phyloP scores from a whole-genome alignment of 176 grass and related monocot species.

The Phragmites australis region DNA sequence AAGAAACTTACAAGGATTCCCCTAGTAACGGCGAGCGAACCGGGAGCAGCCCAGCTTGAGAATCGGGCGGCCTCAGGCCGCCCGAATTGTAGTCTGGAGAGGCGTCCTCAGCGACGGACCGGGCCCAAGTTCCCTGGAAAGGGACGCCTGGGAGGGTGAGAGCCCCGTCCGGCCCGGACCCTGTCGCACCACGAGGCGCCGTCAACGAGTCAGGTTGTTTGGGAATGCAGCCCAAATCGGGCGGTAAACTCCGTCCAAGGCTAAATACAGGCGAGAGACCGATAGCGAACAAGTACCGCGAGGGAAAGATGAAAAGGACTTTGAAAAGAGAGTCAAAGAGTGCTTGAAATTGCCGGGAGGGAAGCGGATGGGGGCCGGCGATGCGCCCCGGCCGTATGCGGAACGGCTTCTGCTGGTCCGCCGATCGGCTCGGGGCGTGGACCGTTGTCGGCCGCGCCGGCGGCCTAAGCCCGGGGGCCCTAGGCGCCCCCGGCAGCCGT shows the following conservation, averaged over 20 bases:
- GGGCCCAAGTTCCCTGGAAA: constrained; percentile 45
- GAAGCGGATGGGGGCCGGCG: constrained; percentile 58
- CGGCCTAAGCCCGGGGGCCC: too few relatives aligned
- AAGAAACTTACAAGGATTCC: constrained; percentile 33
- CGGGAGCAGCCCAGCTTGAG: neutral
- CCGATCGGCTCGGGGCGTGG: too few relatives aligned
- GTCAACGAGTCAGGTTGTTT: constrained; percentile 44
- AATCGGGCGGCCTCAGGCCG: too few relatives aligned
- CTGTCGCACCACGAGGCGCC: constrained; percentile 50
- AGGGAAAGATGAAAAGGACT: constrained; percentile 76
- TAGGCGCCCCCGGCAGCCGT: too few relatives aligned
- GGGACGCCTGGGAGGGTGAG: constrained; percentile 57
- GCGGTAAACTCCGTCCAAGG: constrained; percentile 55
- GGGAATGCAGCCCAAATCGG: constrained; percentile 47
- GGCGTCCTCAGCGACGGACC: neutral
- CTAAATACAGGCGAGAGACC: constrained; percentile 63
- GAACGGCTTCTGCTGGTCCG: too few relatives aligned
- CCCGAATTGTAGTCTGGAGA: constrained; percentile 20
- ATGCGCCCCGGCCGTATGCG: neutral
- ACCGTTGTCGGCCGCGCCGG: too few relatives aligned
- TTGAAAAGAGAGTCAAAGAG: constrained; percentile 82
- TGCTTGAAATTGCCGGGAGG: constrained; percentile 66
- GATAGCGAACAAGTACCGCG: constrained; percentile 23
- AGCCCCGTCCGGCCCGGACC: constrained; percentile 56
- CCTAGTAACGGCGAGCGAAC: constrained; percentile 46